A percentile compares a stretch with the other conserved stretches of the same genome.
Evolutionary conservation across 176 grass and related monocot species (phyloP).

Genomic region (Stipa capillata): DNA sequence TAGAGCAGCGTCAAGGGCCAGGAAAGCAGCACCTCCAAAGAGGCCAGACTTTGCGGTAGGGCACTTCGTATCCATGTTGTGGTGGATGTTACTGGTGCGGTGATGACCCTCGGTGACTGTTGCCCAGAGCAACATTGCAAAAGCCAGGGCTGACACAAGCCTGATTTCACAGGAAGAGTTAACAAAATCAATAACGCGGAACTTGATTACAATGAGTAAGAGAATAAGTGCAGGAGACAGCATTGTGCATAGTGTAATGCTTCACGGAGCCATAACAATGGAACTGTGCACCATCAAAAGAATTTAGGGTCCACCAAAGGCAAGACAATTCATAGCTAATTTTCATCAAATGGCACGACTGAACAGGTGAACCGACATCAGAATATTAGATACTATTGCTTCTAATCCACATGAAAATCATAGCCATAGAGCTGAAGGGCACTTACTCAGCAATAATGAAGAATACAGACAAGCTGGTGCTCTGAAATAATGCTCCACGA

Average conservation of each 20-base stretch:
- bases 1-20: constrained; percentile 54
- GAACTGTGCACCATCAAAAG: not conserved
- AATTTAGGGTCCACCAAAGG: not conserved
- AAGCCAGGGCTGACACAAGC: constrained; percentile 46
- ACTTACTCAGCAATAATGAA: constrained; percentile 72
- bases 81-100: constrained; percentile 43
- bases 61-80: constrained; percentile 43
- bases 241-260: not conserved
- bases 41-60: constrained; percentile 80
- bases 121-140: constrained; percentile 62
- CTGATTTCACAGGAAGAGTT: constrained; percentile 33
- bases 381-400: not conserved
- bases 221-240: not conserved
- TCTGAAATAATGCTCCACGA: constrained; percentile 39
- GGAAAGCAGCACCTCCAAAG: constrained; percentile 75
- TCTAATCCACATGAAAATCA: not conserved
- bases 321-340: not conserved
- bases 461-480: constrained; percentile 54
- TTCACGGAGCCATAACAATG: not conserved
- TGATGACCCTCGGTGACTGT: constrained; percentile 48
- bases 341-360: not conserved
- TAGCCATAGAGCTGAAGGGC: not conserved
- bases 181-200: not conserved
- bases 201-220: not conserved
- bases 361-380: not conserved